Base-by-base conservation (phyloP, 352 stramenopile genomes). In the Phytopythium montanum region DNA sequence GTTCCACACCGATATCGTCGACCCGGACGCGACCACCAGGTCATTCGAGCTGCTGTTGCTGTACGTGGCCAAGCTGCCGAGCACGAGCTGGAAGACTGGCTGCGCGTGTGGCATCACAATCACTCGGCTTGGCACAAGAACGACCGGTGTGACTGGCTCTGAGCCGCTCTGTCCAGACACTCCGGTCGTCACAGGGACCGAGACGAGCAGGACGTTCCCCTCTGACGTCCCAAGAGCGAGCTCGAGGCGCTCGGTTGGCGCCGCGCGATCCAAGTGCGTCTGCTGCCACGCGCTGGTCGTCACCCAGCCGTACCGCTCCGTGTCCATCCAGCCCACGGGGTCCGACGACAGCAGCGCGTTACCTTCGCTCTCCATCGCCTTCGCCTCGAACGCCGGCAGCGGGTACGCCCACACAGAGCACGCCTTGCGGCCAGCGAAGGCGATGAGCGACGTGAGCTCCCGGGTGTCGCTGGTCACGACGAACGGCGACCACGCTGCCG, bases 401-500 rank as follows among this genome's bases (percentile, higher is more conserved):
- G 65, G 63, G 60, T 88, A 94, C 5, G 65, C 72, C 85, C 85
- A 94, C 45, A 94, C 63, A 0, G 85, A 92, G 52, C 76, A 76
- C 36, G 91, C 61, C 55, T 75, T 76, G 12, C 79, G 71, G 21
- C 85, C 85, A 1, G 75, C 81, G 28, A 92, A 68, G 14, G 79
- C 82, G 49, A 94, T 76, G 26, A 91, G 61, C 23, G 85, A 94
- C 52, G 72, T 85, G 28, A 70, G 80, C 41, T 58, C 58, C 16
- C 76, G 75, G 34, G 69, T 67, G 26, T 88, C 73, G 2, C 36
- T 6, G 7, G 70, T 75, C 16, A 70, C 54, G 54, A 88, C 68
- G 23, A 90, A 90, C 8, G 73, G 69, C 7, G 85, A 94, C 85
- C 85, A 94, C 18, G 82, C 82, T 18, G 90, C 59, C 12, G 76